Conservation (phyloP, 306 rosid species). For the Geum urbanum region DNA sequence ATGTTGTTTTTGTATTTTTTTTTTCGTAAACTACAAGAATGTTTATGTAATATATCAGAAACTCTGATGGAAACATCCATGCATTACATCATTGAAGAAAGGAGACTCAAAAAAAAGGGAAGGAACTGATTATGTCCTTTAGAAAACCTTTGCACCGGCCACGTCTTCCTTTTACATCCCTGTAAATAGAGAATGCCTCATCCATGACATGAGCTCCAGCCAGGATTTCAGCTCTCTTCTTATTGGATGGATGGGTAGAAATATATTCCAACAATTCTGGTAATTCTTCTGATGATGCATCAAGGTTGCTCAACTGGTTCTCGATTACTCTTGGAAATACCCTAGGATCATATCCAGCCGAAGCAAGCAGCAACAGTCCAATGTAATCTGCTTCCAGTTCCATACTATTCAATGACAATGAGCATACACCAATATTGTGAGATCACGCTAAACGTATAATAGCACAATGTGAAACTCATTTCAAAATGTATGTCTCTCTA, state of each 20-base stretch:
- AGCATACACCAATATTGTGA: no score
- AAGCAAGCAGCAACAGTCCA: constrained; percentile 64
- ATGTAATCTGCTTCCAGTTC: constrained; percentile 88
- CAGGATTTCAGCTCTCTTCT: constrained; percentile 52
- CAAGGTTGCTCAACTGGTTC: constrained; percentile 46
- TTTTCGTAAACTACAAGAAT: no score
- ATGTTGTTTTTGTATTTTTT: no score
- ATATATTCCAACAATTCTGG: constrained; percentile 4
- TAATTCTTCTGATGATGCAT: constrained; percentile 34
- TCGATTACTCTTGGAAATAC: constrained; percentile 59
- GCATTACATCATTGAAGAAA: no score
- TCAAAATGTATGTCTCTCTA: no score
- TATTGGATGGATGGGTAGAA: constrained; percentile 62
- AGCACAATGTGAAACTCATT: no score
- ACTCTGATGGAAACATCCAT: no score
- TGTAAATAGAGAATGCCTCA: constrained; percentile 51
- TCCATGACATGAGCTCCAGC: constrained; percentile 64
- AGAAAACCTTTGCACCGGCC: constrained; percentile 61
- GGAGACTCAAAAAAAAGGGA: no score
- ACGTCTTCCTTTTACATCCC: constrained; percentile 39
- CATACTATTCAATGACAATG: no score
- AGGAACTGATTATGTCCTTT: neutral
- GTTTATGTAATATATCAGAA: no score
- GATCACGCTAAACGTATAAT: no score
- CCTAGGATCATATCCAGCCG: constrained; percentile 72